These are phyloP conservation scores for Calocybe gangraenosa DNA, from an alignment of 768 basidiomycete genomes.

Conservation along the genomic window DNA sequence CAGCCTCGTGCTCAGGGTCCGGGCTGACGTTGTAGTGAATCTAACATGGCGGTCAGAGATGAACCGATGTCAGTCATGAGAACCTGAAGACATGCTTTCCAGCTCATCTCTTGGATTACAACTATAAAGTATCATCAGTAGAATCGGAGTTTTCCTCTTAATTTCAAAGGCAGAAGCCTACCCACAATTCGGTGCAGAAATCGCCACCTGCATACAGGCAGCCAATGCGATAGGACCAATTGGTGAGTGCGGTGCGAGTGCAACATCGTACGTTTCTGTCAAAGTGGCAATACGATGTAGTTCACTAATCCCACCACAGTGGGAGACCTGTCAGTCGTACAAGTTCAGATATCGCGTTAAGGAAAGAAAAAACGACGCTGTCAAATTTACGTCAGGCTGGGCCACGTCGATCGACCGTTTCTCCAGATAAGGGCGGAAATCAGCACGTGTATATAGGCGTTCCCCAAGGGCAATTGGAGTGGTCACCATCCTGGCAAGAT, in stretches of 20 bases:
- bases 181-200: conserved; percentile 57
- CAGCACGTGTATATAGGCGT: conserved; percentile 55
- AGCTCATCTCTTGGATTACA: conserved; percentile 64
- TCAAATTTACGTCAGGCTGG: conserved; percentile 58
- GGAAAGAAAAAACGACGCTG: not conserved
- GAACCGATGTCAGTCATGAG: not conserved
- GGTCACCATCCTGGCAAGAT: conserved; percentile 48
- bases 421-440: conserved; percentile 65
- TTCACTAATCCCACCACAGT: conserved; percentile 60
- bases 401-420: conserved; percentile 61
- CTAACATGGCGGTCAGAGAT: conserved; percentile 22
- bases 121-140: conserved; percentile 27
- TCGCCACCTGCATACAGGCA: conserved; percentile 62
- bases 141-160: not conserved
- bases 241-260: conserved; percentile 69
- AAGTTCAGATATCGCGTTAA: not conserved
- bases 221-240: conserved; percentile 69
- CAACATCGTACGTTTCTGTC: conserved; percentile 69
- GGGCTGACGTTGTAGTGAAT: conserved; percentile 60
- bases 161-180: not conserved
- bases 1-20: conserved; percentile 30
- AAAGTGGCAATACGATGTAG: conserved; percentile 53
- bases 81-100: conserved; percentile 34
- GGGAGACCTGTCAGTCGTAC: conserved; percentile 41
- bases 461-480: conserved; percentile 64